Percentiles rank a stretch among this genome's conserved stretches.
These are phyloP conservation scores for Micractinium sp. DNA, from an alignment of 139 green algal species.

Conservation along the genomic window DNA sequence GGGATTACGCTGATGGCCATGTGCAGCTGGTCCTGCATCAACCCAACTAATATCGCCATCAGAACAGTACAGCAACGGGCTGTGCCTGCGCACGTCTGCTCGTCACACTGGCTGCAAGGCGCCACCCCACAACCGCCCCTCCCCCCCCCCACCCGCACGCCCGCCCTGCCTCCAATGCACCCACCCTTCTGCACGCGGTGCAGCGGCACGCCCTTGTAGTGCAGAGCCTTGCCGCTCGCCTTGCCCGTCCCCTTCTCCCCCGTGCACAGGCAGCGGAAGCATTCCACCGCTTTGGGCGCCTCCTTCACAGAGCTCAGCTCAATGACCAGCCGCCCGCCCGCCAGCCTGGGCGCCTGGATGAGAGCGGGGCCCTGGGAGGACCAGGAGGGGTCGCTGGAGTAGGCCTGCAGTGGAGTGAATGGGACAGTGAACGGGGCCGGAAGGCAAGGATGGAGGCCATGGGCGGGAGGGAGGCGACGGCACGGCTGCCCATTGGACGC, in stretches of 20 bases:
- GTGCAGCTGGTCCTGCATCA: too few relatives aligned
- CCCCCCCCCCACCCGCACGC: too few relatives aligned
- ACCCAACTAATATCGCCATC: too few relatives aligned
- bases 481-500: neutral
- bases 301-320: slow-evolving; percentile 47
- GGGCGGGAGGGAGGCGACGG: neutral
- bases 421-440: neutral
- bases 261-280: slow-evolving; percentile 78
- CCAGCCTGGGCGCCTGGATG: slow-evolving; percentile 25
- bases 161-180: too few relatives aligned
- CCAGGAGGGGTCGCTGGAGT: slow-evolving; percentile 58
- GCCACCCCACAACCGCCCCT: too few relatives aligned
- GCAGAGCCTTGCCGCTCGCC: slow-evolving; percentile 78
- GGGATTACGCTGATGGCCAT: too few relatives aligned
- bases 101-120: too few relatives aligned
- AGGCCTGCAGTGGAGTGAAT: slow-evolving; percentile 39
- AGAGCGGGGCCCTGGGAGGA: slow-evolving; percentile 20
- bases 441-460: neutral
- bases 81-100: too few relatives aligned
- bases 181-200: slow-evolving; percentile 74
- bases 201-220: slow-evolving; percentile 76
- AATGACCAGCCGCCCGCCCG: slow-evolving; percentile 49
- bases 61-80: too few relatives aligned
- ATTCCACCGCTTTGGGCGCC: slow-evolving; percentile 70
- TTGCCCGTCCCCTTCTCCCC: slow-evolving; percentile 83